Evolutionary conservation across 148 eudicot genomes (phyloP).

Genomic region (Rhododendron griersonianum): DNA sequence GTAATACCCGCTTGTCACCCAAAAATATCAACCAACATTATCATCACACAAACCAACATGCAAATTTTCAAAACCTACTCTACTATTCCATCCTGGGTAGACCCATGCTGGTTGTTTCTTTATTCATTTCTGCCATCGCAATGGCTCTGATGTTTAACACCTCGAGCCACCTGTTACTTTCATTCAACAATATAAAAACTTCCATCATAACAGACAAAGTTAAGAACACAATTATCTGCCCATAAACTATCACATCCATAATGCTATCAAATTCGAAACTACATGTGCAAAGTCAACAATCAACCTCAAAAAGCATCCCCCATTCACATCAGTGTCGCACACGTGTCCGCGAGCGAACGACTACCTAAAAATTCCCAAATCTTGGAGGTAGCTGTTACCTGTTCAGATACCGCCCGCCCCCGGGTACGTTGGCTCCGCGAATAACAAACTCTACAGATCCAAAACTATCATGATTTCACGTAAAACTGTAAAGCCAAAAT

Average conservation of each 20-base stretch:
- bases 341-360: neutral
- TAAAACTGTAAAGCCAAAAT: neutral
- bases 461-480: neutral
- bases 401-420: neutral
- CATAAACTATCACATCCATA: constrained; percentile 5
- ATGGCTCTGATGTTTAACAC: neutral
- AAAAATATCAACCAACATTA: neutral
- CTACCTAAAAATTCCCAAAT: neutral
- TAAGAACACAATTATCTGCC: neutral
- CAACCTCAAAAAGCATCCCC: neutral
- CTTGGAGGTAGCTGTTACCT: neutral
- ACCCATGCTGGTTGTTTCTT: neutral
- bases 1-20: no score
- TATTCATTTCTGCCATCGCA: neutral
- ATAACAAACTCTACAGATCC: neutral
- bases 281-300: neutral
- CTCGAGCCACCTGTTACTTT: neutral
- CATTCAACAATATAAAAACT: neutral
- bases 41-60: neutral
- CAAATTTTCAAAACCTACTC: neutral
- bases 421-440: neutral
- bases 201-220: neutral
- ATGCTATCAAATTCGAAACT: neutral
- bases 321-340: neutral
- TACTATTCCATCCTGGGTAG: neutral